Evolutionary conservation across 2,329 filamentous ascomycete species (phyloP), one percentile per base, ranked within the genome.

Genomic region (Zasmidium angulare): DNA sequence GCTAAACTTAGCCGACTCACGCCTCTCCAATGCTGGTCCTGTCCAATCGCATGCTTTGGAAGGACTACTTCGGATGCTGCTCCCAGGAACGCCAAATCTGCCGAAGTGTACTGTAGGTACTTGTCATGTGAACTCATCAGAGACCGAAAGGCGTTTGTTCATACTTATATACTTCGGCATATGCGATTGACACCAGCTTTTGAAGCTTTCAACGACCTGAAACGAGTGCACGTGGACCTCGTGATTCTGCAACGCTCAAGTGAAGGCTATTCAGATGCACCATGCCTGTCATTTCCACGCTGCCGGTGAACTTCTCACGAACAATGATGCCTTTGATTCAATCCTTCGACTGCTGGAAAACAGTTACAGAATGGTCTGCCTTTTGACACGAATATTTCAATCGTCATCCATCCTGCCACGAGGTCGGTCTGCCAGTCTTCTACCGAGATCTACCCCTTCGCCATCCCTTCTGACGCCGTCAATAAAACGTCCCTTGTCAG

Each of bases 401-500:
- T 67, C 62, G 7, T 68, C 67, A 19, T 60, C 61, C 29, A 58
- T 58, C 23, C 60, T 56, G 14, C 62, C 64, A 21, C 67, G 49
- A n/a, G 63, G 55, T 14, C 61, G 54, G 11, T 56, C 63, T 22
- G 63, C 60, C 55, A 73, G 51, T 50, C 71, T 61, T 52, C 70
- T 57, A 7, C 67, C 68, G 17, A 69, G 22, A 52, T 69, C 71
- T 17, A 72, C 68, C 31, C 61, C 66, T 53, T 72, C 71, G 20
- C 71, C 72, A 47, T 72, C 67, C 17, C 66, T 62, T 24, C 71
- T 63, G 12, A 76, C 63, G 20, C 64, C 67, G 43, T 68, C 68
- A n/a, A 76, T 70, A 51, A 77, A 77, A 17, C 65, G 65, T 7
- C 70, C 75, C 54, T 66, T 67, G 23, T 74, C 74, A 17, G 73